Percentiles rank a stretch among this genome's conserved stretches.
Evolutionary conservation across 1,139 yeast species (phyloP).

Genomic region (Candida gigantensis): DNA sequence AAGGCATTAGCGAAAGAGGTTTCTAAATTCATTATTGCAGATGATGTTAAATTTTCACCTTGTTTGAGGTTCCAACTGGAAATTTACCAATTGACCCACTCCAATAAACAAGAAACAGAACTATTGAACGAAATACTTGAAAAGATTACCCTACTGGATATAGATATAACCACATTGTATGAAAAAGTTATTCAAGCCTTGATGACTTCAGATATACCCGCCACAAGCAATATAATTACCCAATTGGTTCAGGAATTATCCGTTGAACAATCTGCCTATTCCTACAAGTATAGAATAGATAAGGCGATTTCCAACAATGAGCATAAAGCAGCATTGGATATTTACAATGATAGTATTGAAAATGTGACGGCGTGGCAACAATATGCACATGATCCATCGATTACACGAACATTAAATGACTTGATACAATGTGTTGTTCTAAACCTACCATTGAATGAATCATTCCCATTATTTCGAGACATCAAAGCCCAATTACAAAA

Average conservation of each 20-base stretch:
- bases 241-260: slow-evolving; percentile 12
- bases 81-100: slow-evolving; percentile 12
- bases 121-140: slow-evolving; percentile 4
- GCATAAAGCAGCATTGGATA: slow-evolving; percentile 24
- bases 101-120: slow-evolving; percentile 1
- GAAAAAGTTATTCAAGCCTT: slow-evolving; percentile 22
- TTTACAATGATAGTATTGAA: slow-evolving; percentile 36
- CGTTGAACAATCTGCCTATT: slow-evolving; percentile 23
- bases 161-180: slow-evolving; percentile 17
- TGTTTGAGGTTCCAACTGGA: slow-evolving; percentile 23
- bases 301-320: slow-evolving; percentile 25
- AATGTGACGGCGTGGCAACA: slow-evolving; percentile 31
- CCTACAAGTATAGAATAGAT: slow-evolving; percentile 12
- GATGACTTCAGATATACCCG: slow-evolving; percentile 18
- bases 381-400: slow-evolving; percentile 29
- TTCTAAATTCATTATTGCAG: slow-evolving; percentile 19
- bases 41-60: slow-evolving; percentile 26
- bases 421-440: slow-evolving; percentile 28
- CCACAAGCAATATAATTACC: slow-evolving; percentile 23
- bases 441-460: slow-evolving; percentile 21
- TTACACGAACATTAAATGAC: slow-evolving; percentile 33
- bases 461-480: slow-evolving; percentile 36
- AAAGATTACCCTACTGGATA: slow-evolving; percentile 9
- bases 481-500: slow-evolving; percentile 42
- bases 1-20: slow-evolving; percentile 15